These are phyloP conservation scores for Lyophyllum shimeji DNA, from an alignment of 768 basidiomycete species.

Conservation along the genomic window DNA sequence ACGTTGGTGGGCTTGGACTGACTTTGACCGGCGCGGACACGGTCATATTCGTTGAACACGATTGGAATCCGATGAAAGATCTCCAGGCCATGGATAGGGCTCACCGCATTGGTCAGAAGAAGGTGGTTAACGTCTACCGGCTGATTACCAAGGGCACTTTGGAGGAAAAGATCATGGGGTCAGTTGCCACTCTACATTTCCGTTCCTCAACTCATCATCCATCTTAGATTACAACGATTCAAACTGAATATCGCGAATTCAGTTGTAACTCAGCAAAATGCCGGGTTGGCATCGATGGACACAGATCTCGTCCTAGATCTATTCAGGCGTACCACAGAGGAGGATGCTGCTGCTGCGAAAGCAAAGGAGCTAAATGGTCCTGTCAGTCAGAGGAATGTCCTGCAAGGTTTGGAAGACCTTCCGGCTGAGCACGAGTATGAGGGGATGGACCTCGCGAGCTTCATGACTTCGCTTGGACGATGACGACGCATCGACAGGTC, in stretches of 20 bases:
- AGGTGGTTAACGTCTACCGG: conserved; percentile 98
- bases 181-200: conserved; percentile 25
- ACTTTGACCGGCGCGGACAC: conserved; percentile 98
- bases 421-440: conserved; percentile 93
- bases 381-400: conserved; percentile 75
- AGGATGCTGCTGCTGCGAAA: conserved; percentile 62
- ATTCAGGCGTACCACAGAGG: conserved; percentile 81
- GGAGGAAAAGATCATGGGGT: conserved; percentile 99
- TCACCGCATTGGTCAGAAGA: conserved; percentile 97
- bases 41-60: conserved; percentile 98
- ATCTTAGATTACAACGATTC: conserved; percentile 87
- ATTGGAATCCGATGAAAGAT: conserved; percentile 99
- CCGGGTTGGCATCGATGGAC: conserved; percentile 92
- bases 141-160: conserved; percentile 95
- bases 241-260: conserved; percentile 98
- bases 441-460: conserved; percentile 79
- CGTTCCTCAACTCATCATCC: conserved; percentile 1
- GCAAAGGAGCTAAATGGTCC: conserved; percentile 55
- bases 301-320: conserved; percentile 96
- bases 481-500: conserved; percentile 22
- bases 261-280: conserved; percentile 96
- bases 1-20: conserved; percentile 93
- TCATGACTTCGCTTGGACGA: conserved; percentile 81
- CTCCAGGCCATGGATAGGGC: conserved; percentile 99
- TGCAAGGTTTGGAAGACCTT: conserved; percentile 89